phyloP scores from a whole-genome alignment of 371 early-diverging fungal species.

The Apophysomyces elegans region DNA sequence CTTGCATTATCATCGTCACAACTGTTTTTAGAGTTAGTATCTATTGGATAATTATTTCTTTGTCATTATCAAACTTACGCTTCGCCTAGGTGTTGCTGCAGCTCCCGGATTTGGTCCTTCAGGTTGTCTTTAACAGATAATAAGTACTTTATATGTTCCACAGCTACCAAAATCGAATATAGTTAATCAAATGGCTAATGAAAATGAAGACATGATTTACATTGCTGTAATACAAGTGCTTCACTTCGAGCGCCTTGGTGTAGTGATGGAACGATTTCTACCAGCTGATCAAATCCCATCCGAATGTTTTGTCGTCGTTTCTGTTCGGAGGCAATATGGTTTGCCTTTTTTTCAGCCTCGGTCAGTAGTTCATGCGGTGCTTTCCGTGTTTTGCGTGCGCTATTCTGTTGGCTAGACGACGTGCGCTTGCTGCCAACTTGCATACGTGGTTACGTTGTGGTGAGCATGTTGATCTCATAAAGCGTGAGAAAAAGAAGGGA shows the following conservation, averaged over 20 bases:
- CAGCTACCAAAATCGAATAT: neutral
- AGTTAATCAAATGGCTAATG: neutral
- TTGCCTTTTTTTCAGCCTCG: constrained; percentile 92
- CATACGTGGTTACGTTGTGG: neutral
- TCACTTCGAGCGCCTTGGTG: constrained; percentile 65
- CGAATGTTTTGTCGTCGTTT: constrained; percentile 88
- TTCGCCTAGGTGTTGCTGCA: neutral
- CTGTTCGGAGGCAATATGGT: constrained; percentile 94
- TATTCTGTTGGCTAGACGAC: neutral
- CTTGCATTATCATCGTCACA: constrained; percentile 4
- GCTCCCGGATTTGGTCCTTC: constrained; percentile 2
- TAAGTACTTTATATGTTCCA: neutral
- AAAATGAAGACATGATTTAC: constrained; percentile 29
- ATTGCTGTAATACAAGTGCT: constrained; percentile 64
- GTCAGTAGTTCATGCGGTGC: constrained; percentile 77
- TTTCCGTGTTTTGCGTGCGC: constrained; percentile 40
- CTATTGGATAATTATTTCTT: neutral
- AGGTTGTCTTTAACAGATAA: neutral
- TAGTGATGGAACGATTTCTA: constrained; percentile 80
- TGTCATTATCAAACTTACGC: neutral
- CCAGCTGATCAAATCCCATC: constrained; percentile 81
- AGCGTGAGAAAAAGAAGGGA: too few relatives aligned
- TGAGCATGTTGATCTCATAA: too few relatives aligned
- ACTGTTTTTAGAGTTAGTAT: neutral
- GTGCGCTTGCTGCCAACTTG: neutral